These are phyloP conservation scores for Suhomyces anneliseae DNA, from an alignment of 1,139 yeast species.

Conservation along the genomic window DNA sequence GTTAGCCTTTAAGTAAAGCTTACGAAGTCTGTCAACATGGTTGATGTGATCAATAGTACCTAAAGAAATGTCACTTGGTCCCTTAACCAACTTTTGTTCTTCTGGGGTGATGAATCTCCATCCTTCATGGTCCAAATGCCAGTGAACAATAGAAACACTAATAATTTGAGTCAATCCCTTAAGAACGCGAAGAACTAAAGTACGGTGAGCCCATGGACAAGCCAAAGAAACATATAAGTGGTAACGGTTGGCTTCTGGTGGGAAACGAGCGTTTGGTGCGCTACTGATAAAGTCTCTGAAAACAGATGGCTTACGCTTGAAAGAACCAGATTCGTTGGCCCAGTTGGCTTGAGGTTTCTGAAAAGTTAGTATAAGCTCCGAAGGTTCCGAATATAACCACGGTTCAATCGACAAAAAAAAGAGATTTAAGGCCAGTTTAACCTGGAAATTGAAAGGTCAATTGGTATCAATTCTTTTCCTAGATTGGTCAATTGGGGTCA, in stretches of 20 bases:
- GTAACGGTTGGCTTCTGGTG: conserved; percentile 78
- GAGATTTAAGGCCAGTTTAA: no score
- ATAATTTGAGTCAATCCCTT: conserved; percentile 70
- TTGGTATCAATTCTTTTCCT: no score
- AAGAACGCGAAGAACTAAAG: conserved; percentile 70
- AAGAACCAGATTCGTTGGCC: conserved; percentile 50
- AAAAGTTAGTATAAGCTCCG: not conserved
- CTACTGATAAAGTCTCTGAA: conserved; percentile 61
- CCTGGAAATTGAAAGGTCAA: no score
- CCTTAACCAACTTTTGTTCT: conserved; percentile 21
- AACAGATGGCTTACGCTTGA: conserved; percentile 26
- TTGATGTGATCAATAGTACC: conserved; percentile 70
- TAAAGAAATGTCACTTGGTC: conserved; percentile 41
- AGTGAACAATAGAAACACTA: conserved; percentile 78
- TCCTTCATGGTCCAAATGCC: conserved; percentile 82
- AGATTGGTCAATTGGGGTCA: no score
- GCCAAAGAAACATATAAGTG: conserved; percentile 86
- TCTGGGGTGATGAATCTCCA: conserved; percentile 67
- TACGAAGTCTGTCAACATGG: conserved; percentile 58
- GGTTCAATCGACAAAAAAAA: no score
- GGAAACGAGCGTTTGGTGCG: conserved; percentile 59
- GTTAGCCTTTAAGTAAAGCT: conserved; percentile 72
- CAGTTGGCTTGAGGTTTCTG: conserved; percentile 37
- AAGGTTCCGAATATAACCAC: no score
- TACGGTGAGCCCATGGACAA: conserved; percentile 96